phyloP scores from a whole-genome alignment of 305 asterid genomes.

The Solanum hybrid region DNA sequence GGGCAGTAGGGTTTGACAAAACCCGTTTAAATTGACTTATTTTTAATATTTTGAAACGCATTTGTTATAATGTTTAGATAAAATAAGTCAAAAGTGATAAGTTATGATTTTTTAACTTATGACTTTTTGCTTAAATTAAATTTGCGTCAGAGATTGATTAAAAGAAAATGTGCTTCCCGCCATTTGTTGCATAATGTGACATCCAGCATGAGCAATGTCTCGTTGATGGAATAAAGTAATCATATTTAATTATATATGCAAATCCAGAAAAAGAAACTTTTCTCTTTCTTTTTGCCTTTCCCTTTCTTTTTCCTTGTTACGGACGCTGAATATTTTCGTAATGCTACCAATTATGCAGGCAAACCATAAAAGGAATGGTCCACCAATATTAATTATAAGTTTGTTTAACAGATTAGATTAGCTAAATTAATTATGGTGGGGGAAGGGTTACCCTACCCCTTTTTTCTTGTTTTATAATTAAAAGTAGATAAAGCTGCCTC shows the following conservation, averaged over 20 bases:
- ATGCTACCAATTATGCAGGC: background rate
- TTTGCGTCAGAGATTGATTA: too few relatives aligned
- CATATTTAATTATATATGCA: background rate
- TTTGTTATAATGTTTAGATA: background rate
- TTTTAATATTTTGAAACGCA: background rate
- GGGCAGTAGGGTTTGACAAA: background rate
- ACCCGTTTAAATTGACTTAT: background rate
- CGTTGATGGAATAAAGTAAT: background rate
- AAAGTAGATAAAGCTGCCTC: constrained; percentile 13
- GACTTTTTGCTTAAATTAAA: too few relatives aligned
- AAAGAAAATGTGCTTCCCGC: background rate
- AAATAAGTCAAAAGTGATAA: too few relatives aligned
- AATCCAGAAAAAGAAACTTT: background rate
- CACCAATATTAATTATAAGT: background rate
- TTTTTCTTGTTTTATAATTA: background rate
- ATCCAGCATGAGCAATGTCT: background rate
- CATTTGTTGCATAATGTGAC: background rate
- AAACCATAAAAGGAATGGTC: background rate
- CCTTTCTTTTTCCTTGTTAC: background rate
- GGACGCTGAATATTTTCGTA: background rate
- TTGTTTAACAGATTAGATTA: background rate
- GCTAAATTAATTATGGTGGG: background rate
- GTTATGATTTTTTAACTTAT: too few relatives aligned
- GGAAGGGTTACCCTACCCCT: background rate
- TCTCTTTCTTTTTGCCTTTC: background rate